Conservation (phyloP, 352 stramenopile genomes). For the Phytophthora niederhauseri region DNA sequence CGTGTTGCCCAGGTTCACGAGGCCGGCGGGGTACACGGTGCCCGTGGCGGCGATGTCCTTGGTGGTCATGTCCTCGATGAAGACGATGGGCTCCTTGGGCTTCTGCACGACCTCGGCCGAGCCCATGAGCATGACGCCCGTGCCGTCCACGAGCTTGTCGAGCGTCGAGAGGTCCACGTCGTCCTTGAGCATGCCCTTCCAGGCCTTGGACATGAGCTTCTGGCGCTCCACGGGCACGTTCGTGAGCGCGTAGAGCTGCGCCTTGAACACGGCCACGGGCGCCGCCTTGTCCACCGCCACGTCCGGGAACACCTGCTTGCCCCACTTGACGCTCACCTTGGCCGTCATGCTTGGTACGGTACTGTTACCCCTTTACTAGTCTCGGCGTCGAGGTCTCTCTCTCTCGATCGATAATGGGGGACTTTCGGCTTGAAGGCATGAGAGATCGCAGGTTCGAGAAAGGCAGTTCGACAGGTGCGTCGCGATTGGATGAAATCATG, state of each 20-base stretch:
- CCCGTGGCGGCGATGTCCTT: constrained; percentile 85
- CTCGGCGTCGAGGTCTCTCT: background rate
- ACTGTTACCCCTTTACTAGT: too few relatives aligned
- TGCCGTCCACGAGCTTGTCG: constrained; percentile 61
- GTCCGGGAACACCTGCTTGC: constrained; percentile 81
- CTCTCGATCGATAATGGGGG: constrained; percentile 4
- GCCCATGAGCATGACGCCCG: constrained; percentile 94
- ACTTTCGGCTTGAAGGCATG: constrained; percentile 23
- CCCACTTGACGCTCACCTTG: constrained; percentile 86
- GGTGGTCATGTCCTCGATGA: constrained; percentile 88
- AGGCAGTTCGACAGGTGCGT: constrained; percentile 3
- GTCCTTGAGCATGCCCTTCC: constrained; percentile 92
- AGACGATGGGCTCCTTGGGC: constrained; percentile 79
- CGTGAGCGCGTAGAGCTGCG: constrained; percentile 86
- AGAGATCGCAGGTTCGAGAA: constrained; percentile 34
- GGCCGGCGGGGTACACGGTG: constrained; percentile 90
- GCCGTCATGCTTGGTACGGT: constrained; percentile 43
- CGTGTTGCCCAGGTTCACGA: constrained; percentile 94
- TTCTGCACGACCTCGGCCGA: constrained; percentile 92
- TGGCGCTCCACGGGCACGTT: constrained; percentile 84
- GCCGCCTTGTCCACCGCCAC: constrained; percentile 71
- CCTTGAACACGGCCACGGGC: constrained; percentile 74
- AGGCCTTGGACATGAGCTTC: constrained; percentile 91
- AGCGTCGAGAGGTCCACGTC: constrained; percentile 67
- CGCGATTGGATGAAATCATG: constrained; percentile 3